Evolutionary conservation across 441 rosid species (phyloP).

Genomic region (Pelargonium australe): DNA sequence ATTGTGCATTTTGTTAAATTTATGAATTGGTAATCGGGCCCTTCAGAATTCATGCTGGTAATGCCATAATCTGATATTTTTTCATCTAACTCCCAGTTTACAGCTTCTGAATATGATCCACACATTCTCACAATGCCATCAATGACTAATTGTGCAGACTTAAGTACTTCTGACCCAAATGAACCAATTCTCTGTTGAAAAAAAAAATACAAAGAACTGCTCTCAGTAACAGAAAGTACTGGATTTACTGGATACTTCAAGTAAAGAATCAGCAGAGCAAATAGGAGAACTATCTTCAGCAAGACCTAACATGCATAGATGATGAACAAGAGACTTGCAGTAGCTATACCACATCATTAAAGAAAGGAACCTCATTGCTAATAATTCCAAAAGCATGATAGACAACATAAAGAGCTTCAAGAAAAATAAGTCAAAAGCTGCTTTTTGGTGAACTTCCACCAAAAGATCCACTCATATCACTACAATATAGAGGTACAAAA

Average conservation of each 20-base stretch:
- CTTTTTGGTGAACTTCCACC: not conserved
- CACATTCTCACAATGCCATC: slow-evolving; percentile 53
- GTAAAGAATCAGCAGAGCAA: not conserved
- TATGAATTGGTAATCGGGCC: slow-evolving; percentile 31
- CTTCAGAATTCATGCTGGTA: slow-evolving; percentile 24
- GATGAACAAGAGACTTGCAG: slow-evolving; percentile 1
- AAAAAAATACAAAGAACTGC: slow-evolving; percentile 4
- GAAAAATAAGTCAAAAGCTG: not conserved
- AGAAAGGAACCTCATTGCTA: not conserved
- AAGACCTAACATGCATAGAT: not conserved
- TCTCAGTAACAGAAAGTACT: slow-evolving; percentile 14
- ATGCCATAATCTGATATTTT: slow-evolving; percentile 26
- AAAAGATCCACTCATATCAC: not conserved
- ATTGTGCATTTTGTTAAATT: slow-evolving; percentile 39
- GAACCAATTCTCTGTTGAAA: slow-evolving; percentile 49
- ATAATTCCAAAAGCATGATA: not conserved
- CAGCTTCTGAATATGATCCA: slow-evolving; percentile 41
- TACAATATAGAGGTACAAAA: not conserved
- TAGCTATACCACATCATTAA: not conserved
- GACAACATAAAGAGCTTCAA: not conserved
- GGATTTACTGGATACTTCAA: slow-evolving; percentile 3
- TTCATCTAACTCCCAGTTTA: slow-evolving; percentile 30
- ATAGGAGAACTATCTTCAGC: slow-evolving; percentile 7
- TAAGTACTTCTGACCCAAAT: slow-evolving; percentile 43
- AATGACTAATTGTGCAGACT: slow-evolving; percentile 51